A percentile compares a stretch with the other conserved stretches of the same genome.
Conservation (phyloP, 1,284 basidiomycete genomes). For the Leccinum solheimii region DNA sequence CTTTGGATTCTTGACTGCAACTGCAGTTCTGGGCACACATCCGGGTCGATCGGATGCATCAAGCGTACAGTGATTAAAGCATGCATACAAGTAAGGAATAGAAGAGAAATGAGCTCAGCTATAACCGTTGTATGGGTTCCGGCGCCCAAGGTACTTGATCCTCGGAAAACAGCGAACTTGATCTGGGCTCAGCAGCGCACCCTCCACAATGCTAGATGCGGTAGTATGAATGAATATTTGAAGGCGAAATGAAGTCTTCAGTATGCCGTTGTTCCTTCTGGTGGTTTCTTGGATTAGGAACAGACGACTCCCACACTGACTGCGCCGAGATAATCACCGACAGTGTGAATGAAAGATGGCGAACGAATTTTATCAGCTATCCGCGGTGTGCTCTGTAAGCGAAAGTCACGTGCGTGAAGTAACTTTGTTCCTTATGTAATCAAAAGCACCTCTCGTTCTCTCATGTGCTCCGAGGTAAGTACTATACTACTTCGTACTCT, state of each 20-base stretch:
- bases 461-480: too few species aligned
- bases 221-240: slow-evolving; percentile 6
- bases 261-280: background rate
- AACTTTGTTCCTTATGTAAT: slow-evolving; percentile 5
- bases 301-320: background rate
- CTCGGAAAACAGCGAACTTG: slow-evolving; percentile 12
- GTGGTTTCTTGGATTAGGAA: background rate
- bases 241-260: slow-evolving; percentile 1
- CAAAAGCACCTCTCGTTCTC: background rate
- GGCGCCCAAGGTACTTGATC: slow-evolving; percentile 14
- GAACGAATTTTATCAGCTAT: background rate
- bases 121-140: background rate
- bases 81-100: background rate
- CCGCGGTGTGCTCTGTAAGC: background rate
- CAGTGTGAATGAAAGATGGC: slow-evolving; percentile 1
- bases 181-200: slow-evolving; percentile 5
- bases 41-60: background rate
- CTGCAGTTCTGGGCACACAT: background rate
- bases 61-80: background rate
- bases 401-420: slow-evolving; percentile 10
- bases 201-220: slow-evolving; percentile 3
- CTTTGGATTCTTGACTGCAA: background rate
- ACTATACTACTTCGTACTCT: background rate
- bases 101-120: slow-evolving; percentile 4
- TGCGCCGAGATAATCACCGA: slow-evolving; percentile 1